Evolutionary conservation across 2,329 filamentous ascomycete genomes (phyloP).

Genomic region (Beauveria rudraprayagi): DNA sequence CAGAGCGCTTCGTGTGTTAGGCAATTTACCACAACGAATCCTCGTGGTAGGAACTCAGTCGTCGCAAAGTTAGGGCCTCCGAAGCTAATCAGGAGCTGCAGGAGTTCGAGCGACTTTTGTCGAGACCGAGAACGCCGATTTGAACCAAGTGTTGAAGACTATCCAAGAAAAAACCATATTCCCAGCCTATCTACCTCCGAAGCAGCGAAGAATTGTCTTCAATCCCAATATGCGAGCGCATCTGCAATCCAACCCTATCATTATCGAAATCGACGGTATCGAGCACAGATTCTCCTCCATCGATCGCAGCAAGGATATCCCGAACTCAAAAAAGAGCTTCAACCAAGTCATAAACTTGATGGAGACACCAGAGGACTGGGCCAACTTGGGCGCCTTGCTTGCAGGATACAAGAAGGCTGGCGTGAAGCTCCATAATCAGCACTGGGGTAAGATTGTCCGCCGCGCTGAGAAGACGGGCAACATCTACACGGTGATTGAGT

Average conservation of each 20-base stretch:
- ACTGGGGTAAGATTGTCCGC: slow-evolving; percentile 35
- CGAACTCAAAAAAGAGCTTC: slow-evolving; percentile 33
- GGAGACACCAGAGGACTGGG: slow-evolving; percentile 40
- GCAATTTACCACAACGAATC: slow-evolving; percentile 8
- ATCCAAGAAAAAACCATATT: slow-evolving; percentile 54
- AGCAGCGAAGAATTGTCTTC: slow-evolving; percentile 47
- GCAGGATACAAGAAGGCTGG: slow-evolving; percentile 39
- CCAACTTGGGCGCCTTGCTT: slow-evolving; percentile 43
- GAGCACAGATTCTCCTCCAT: slow-evolving; percentile 43
- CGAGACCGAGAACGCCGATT: slow-evolving; percentile 42
- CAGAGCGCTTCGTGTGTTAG: not conserved
- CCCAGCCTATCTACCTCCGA: slow-evolving; percentile 47
- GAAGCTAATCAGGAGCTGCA: slow-evolving; percentile 16
- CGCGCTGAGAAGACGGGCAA: slow-evolving; percentile 31
- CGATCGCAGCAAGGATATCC: slow-evolving; percentile 34
- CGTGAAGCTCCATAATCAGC: slow-evolving; percentile 26
- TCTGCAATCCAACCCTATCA: slow-evolving; percentile 47
- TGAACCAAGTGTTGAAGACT: slow-evolving; percentile 43
- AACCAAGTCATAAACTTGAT: slow-evolving; percentile 35
- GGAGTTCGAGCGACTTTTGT: slow-evolving; percentile 36
- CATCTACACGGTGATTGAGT: slow-evolving; percentile 41
- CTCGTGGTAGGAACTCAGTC: not conserved
- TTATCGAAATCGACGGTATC: slow-evolving; percentile 50
- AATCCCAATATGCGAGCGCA: slow-evolving; percentile 35
- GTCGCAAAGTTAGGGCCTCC: slow-evolving; percentile 1